Evolutionary conservation across 139 green algal species (phyloP), one percentile per base, ranked within the genome.

Genomic region (Parachlorella kessleri): DNA sequence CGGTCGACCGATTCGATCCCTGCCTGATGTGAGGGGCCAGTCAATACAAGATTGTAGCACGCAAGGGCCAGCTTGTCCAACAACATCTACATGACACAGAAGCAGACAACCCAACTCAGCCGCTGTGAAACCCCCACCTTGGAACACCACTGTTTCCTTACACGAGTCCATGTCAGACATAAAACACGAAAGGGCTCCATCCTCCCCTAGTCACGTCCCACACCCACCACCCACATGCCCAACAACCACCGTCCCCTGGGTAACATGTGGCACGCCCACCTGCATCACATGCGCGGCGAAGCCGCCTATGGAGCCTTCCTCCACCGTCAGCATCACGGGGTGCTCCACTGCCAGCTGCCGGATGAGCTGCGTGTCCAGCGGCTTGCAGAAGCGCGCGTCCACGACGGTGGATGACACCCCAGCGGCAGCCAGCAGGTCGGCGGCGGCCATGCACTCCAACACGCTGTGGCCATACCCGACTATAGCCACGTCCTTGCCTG

Each of bases 331-430:
- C 86, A 99, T 89, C 30, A 94, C 90, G 2, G 85, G 77, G 85
- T 99, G 97, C 84, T 99, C 86, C 41, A 83, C 90, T 10, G 91
- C 95, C 42, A 95, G 69, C 65, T 79, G 66, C 10, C 81, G 68
- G 18, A 97, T 63, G 35, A 99, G 86, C 41, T 86, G 72, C 0
- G 83, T 93, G 88, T 99, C 97, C 42, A 99, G 91, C 8, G 97
- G 97, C 89, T 99, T 99, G 94, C 96, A 99, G 88, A 99, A 99
- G 42, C 96, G 90, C 26, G 95, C 95, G 84, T 99, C 96, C 42
- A 95, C 88, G 1, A 99, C 95, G 1, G 96, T 99, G 33, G 91
- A 88, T 30, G 73, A 91, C 28, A 99, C 88, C 48, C 94, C 95
- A 23, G 86, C 79, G 64, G 93, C 53, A 72, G 88, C 86, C 70